Evolutionary conservation across 768 basidiomycete species (phyloP), one percentile per base, ranked within the genome.

Genomic region (Macrolepiota dolichaula): DNA sequence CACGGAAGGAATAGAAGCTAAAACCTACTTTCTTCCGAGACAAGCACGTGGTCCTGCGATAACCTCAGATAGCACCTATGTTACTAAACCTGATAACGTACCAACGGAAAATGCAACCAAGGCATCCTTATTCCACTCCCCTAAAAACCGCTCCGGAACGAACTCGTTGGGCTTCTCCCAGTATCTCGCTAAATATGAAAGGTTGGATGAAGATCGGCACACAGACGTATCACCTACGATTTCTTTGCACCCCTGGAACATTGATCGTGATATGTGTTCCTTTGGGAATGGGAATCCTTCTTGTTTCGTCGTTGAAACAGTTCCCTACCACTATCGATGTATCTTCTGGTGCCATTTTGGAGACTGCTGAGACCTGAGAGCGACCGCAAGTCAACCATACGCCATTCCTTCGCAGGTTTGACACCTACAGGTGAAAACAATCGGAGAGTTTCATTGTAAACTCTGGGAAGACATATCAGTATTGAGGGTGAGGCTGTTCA

Each of bases 101-200:
- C 64, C 65, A 19, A 56, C 58, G 19, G 61, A 61, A 25, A 66
- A 66, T 19, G 62, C 57, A 15, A 66, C 32, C 22, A 66, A 63
- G 1, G 65, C 65, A 46, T 66, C 65, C 22, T 55, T 62, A 46
- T 62, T 59, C 51, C 62, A 66, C 13, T 66, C 65, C 10, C 62
- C 56, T 32, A 66, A 53, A 62, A 66, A 66, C 5, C 65, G 44
- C 13, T 62, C 61, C 1, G 65, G 65, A 35, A 70, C 75, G 69
- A 84, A 86, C 7, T 65, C 65, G 32, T 79, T 63, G 2, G 85
- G 84, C 47, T 85, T 76, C 53, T 79, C 69, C 84, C 85, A 86
- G 66, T 84, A 84, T 37, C 77, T 76, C 27, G 84, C 84, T 85
- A 53, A 27, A 44, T 32, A 32, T 61, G 37, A 9, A 25, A 38